Percentiles rank a stretch among this genome's conserved stretches.
phyloP scores from a whole-genome alignment of 202 grass and related monocot genomes.

The Sporobolus alterniflorus region DNA sequence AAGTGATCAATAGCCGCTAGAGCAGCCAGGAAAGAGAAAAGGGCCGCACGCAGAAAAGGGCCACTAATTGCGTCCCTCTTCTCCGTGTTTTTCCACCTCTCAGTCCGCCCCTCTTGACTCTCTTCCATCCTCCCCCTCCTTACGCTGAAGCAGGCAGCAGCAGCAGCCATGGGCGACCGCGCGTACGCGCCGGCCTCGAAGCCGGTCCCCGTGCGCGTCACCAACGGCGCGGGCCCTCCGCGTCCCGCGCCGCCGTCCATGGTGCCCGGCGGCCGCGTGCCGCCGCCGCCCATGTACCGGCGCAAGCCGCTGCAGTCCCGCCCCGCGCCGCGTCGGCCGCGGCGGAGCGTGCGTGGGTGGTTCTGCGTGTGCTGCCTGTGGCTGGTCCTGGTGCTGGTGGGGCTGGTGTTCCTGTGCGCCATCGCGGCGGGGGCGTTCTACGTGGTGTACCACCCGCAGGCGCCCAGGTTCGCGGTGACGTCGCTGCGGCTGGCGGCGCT shows the following conservation, averaged over 20 bases:
- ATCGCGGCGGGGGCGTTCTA: conserved; percentile 85
- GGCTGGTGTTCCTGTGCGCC: conserved; percentile 72
- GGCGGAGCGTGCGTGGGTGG: conserved; percentile 65
- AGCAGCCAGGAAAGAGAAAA: background rate
- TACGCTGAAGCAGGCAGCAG: background rate
- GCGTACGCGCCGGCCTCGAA: conserved; percentile 59
- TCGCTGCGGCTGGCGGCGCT: conserved; percentile 70
- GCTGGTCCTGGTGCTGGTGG: conserved; percentile 73
- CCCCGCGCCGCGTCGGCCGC: background rate
- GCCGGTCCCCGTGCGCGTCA: conserved; percentile 43
- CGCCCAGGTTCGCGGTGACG: conserved; percentile 72
- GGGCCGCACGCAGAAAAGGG: conserved; percentile 10
- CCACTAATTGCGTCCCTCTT: conserved; percentile 35
- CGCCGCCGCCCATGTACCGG: conserved; percentile 59
- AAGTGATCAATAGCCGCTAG: background rate
- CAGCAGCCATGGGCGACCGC: conserved; percentile 67
- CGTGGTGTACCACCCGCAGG: conserved; percentile 79
- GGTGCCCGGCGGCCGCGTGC: conserved; percentile 55
- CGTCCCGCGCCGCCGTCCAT: conserved; percentile 39
- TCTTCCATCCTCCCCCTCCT: background rate
- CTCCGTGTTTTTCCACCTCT: conserved; percentile 31
- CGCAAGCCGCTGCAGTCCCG: conserved; percentile 48
- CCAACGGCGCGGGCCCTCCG: conserved; percentile 36
- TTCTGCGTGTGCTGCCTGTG: conserved; percentile 90
- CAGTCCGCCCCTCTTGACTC: conserved; percentile 1